These are phyloP conservation scores for Salvia hispanica DNA, from an alignment of 257 asterid genomes.

Conservation along the genomic window DNA sequence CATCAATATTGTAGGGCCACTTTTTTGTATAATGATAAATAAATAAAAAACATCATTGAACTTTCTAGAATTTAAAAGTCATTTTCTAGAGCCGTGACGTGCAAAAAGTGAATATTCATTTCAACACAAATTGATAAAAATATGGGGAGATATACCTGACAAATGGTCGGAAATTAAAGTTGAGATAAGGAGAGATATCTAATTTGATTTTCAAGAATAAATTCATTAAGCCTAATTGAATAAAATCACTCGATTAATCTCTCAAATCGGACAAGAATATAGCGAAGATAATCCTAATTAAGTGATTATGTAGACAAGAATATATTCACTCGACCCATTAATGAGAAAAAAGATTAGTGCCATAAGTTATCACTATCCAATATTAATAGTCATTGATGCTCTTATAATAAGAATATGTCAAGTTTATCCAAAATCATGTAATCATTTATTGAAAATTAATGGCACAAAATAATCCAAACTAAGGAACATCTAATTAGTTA, in stretches of 20 bases:
- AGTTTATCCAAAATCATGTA: not conserved
- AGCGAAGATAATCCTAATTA: constrained; percentile 6
- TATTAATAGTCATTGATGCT: not conserved
- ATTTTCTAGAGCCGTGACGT: constrained; percentile 26
- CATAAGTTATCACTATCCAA: not conserved
- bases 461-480: not conserved
- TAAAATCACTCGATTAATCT: not conserved
- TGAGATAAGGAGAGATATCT: constrained; percentile 15
- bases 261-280: not conserved
- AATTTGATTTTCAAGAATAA: not conserved
- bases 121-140: constrained; percentile 1
- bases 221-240: not conserved
- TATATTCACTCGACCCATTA: not conserved
- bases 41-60: not conserved
- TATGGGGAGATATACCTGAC: not conserved
- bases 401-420: not conserved
- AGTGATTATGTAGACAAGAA: not conserved
- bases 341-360: not conserved
- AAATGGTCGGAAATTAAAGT: not conserved
- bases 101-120: constrained; percentile 10
- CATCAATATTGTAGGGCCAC: constrained; percentile 22
- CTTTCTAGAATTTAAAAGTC: constrained; percentile 6
- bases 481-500: not conserved
- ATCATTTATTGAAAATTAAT: not conserved
- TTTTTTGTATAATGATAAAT: not conserved